Evolutionary conservation across 495 filamentous ascomycete species (phyloP).

Genomic region (Viridothelium virens): DNA sequence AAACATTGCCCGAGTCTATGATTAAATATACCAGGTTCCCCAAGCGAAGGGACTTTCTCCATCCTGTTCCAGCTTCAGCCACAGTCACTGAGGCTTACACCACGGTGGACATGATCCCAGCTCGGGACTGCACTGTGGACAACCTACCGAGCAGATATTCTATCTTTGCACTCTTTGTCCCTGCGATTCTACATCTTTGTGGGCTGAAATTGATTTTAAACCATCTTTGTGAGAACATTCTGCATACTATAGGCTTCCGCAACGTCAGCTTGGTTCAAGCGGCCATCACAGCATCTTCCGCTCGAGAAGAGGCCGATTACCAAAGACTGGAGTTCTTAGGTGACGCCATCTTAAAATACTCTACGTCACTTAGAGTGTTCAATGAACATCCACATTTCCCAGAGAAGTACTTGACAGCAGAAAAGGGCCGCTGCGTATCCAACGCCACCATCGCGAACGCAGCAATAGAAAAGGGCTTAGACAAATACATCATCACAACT

Average conservation of each 20-base stretch:
- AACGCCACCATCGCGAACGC: constrained; percentile 63
- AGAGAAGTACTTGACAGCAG: constrained; percentile 66
- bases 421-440: constrained; percentile 62
- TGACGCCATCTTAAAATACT: constrained; percentile 76
- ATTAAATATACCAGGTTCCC: constrained; percentile 41
- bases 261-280: constrained; percentile 54
- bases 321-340: constrained; percentile 86
- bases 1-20: not conserved
- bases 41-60: constrained; percentile 55
- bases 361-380: constrained; percentile 57
- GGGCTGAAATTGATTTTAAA: constrained; percentile 57
- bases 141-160: constrained; percentile 52
- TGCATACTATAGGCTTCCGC: constrained; percentile 47
- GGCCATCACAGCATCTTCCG: constrained; percentile 62
- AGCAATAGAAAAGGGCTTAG: constrained; percentile 55
- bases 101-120: constrained; percentile 21
- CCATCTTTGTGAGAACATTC: constrained; percentile 51
- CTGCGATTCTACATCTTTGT: constrained; percentile 63
- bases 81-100: constrained; percentile 26
- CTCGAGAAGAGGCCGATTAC: constrained; percentile 60
- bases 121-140: constrained; percentile 41
- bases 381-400: constrained; percentile 61
- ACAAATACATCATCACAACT: constrained; percentile 64
- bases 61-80: constrained; percentile 28
- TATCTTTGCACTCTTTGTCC: constrained; percentile 63